A percentile compares a stretch with the other conserved stretches of the same genome.
Evolutionary conservation across 2,329 filamentous ascomycete species (phyloP).

Genomic region (Paraconiothyrium brasiliense): DNA sequence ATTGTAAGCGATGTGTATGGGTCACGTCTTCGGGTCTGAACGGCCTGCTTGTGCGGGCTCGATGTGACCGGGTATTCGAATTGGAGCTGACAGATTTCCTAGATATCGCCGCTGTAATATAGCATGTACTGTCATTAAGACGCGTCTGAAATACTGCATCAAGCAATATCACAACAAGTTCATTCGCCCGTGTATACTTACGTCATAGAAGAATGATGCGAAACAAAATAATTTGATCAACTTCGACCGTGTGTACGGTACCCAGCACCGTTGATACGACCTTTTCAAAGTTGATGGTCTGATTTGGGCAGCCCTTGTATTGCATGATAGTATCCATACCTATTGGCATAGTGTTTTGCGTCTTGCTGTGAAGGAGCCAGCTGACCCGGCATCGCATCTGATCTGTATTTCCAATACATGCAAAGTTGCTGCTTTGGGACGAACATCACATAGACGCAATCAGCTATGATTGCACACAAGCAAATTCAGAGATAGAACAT

Average conservation of each 20-base stretch:
- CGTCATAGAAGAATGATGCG: not conserved
- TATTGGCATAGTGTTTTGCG: no score
- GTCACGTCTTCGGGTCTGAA: not conserved
- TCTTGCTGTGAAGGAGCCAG: no score
- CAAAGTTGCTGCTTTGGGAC: no score
- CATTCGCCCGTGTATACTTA: not conserved
- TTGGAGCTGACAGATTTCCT: conserved; percentile 24
- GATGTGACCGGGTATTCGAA: conserved; percentile 18
- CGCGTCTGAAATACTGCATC: conserved; percentile 26
- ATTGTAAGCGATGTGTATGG: conserved; percentile 20
- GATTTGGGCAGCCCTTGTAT: not conserved
- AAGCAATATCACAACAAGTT: not conserved
- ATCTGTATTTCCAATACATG: no score
- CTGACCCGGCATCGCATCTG: no score
- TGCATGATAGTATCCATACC: not conserved
- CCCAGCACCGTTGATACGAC: no score
- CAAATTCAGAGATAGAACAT: not conserved
- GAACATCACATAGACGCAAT: no score
- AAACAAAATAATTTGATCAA: not conserved
- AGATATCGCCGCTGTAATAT: conserved; percentile 36
- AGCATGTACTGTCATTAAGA: conserved; percentile 32
- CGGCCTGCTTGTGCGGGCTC: not conserved
- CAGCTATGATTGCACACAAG: not conserved
- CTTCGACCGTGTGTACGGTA: not conserved
- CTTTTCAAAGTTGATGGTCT: not conserved